These are phyloP conservation scores for Acanthamoeba royreba DNA, from an alignment of 208 protist species.

Conservation along the genomic window DNA sequence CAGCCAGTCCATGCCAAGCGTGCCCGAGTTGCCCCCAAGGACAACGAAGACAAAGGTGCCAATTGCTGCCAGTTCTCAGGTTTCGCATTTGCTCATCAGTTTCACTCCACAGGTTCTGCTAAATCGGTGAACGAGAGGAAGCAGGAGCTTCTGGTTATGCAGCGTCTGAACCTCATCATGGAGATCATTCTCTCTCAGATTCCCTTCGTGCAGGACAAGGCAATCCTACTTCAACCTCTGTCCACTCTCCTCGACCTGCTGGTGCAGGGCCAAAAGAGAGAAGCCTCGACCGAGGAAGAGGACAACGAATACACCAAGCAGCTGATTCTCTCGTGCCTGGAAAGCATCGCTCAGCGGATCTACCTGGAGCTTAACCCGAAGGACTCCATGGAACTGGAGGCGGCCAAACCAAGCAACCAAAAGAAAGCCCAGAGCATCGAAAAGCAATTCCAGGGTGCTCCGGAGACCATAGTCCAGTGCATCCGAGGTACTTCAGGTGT, in stretches of 20 bases:
- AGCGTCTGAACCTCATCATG: constrained; percentile 1
- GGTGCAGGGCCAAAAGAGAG: neutral
- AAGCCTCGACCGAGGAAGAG: constrained; percentile 20
- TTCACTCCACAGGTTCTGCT: neutral
- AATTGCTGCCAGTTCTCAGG: neutral
- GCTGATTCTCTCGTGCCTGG: neutral
- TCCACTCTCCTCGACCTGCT: neutral
- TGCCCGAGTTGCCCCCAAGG: neutral
- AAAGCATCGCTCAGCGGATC: neutral
- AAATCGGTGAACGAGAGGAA: neutral
- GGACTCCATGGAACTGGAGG: neutral
- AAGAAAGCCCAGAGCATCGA: neutral
- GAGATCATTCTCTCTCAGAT: constrained; percentile 24
- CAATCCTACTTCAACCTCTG: neutral
- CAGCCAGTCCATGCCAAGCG: neutral
- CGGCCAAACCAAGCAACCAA: neutral
- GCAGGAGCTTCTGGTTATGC: neutral
- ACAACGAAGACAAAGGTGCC: neutral
- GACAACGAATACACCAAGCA: constrained; percentile 48
- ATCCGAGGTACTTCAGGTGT: neutral
- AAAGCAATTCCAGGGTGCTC: neutral
- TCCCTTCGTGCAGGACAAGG: neutral
- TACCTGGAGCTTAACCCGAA: neutral
- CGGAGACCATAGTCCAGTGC: constrained; percentile 29
- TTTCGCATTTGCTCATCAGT: too few relatives aligned